Percentiles rank a stretch among this genome's conserved stretches.
Conservation (phyloP, 2,329 filamentous ascomycete species). For the Aspergillus fijiensis region DNA sequence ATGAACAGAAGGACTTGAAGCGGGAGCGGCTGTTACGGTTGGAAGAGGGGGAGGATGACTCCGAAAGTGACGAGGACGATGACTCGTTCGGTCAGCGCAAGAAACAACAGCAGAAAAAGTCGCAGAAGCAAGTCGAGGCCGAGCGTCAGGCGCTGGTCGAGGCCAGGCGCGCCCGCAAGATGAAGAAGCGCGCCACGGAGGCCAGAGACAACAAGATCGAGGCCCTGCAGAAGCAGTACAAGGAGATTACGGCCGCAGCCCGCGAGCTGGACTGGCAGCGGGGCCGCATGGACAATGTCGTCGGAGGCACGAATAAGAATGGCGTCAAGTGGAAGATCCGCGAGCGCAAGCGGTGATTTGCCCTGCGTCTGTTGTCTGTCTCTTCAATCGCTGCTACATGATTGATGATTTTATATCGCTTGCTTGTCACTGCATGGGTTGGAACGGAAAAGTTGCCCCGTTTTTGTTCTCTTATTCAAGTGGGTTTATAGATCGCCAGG, state of each 20-base stretch:
- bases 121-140: slow-evolving; percentile 46
- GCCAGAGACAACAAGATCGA: slow-evolving; percentile 51
- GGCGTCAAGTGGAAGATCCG: slow-evolving; percentile 65
- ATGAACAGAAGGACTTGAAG: slow-evolving; percentile 34
- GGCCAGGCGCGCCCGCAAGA: slow-evolving; percentile 43
- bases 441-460: slow-evolving; percentile 18
- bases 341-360: slow-evolving; percentile 53
- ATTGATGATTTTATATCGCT: slow-evolving; percentile 13
- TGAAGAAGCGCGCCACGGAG: slow-evolving; percentile 51
- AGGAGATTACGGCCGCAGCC: slow-evolving; percentile 56
- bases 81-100: slow-evolving; percentile 20
- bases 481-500: slow-evolving; percentile 11
- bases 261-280: slow-evolving; percentile 59
- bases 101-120: slow-evolving; percentile 33
- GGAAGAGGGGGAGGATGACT: slow-evolving; percentile 19
- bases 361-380: not conserved
- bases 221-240: slow-evolving; percentile 54
- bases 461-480: slow-evolving; percentile 5
- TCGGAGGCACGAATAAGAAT: slow-evolving; percentile 63
- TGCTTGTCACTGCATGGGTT: slow-evolving; percentile 6
- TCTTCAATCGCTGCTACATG: slow-evolving; percentile 9
- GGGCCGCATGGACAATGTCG: slow-evolving; percentile 60
- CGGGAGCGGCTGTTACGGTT: slow-evolving; percentile 15
- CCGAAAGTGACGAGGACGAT: slow-evolving; percentile 28
- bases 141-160: slow-evolving; percentile 42